Evolutionary conservation across 2,329 filamentous ascomycete genomes (phyloP), one percentile per base, ranked within the genome.

Genomic region (Penicillium digitatum): DNA sequence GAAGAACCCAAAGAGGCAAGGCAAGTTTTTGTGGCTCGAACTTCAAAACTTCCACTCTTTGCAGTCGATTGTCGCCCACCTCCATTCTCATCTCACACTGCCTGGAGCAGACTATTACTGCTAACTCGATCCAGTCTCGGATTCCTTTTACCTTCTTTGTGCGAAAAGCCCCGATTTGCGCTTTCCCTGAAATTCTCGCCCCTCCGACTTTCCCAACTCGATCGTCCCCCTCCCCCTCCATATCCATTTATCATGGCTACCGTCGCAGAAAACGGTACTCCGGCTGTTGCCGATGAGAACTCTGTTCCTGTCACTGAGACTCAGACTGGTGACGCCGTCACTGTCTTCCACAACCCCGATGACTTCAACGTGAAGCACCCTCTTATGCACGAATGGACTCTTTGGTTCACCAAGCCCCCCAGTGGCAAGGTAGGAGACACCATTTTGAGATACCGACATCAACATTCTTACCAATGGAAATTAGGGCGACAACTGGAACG

Each of bases 281-380:
- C 57, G 47, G 63, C 69, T 47, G 68, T 70, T 57, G 69, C 66
- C 60, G 84, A 87, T 61, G 82, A 82, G 64, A 82, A 82, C 69
- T 71, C 79, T 56, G 76, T 80, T 54, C 78, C 80, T 58, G 75
- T 77, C 66, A 70, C 76, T 57, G 74, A 79, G 52, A 79, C 80
- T 49, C 53, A 66, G 31, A 66, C 66, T 60, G 75, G 76, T 62
- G 87, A 92, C 72, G 80, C 88, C 48, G 82, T 96, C 68, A 99
- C 94, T 44, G 93, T 99, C 66, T 99, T 99, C 80, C 92, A 99
- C 74, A 91, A 97, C 78, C 88, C 94, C 67, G 89, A 96, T 64
- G 96, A 99, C 82, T 99, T 99, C 84, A 99, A 95, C 69, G 94
- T 99, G 76, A 99, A 97, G 83, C 94, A 99, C 76, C 93, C 92